Percentiles rank a stretch among this genome's conserved stretches.
These are phyloP conservation scores for Starmerella lactis-condensi DNA, from an alignment of 805 yeast genomes.

Conservation along the genomic window DNA sequence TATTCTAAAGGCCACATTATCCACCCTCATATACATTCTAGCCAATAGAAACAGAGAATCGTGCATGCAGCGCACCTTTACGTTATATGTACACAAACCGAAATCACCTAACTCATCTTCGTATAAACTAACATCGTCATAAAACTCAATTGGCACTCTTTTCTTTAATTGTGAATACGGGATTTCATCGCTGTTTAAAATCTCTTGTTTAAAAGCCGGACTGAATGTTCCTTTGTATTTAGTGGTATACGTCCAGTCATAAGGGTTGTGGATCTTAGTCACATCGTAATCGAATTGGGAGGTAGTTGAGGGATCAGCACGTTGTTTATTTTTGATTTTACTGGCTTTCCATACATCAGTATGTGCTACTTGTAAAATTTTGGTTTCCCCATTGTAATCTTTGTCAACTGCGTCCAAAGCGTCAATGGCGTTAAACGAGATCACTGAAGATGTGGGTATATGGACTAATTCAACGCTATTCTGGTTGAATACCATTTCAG, in stretches of 20 bases:
- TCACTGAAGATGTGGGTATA: constrained; percentile 25
- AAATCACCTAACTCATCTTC: constrained; percentile 96
- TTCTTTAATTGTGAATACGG: constrained; percentile 53
- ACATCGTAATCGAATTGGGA: constrained; percentile 26
- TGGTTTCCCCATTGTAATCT: constrained; percentile 26
- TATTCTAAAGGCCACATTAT: constrained; percentile 67
- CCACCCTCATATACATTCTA: constrained; percentile 73
- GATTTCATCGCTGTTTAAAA: constrained; percentile 20
- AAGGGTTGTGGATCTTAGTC: constrained; percentile 54
- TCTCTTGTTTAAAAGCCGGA: neutral
- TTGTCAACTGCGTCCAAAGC: constrained; percentile 47
- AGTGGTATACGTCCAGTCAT: constrained; percentile 92
- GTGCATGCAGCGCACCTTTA: constrained; percentile 78
- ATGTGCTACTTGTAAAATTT: constrained; percentile 55
- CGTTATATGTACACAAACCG: constrained; percentile 63
- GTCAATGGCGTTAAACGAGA: constrained; percentile 59
- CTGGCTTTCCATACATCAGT: constrained; percentile 57
- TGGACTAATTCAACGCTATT: constrained; percentile 42
- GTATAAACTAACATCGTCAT: constrained; percentile 69
- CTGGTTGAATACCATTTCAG: constrained; percentile 95
- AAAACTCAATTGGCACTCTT: constrained; percentile 75
- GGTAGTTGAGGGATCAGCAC: constrained; percentile 5
- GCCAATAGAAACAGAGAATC: constrained; percentile 53
- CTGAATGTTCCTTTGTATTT: constrained; percentile 39
- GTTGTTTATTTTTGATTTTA: constrained; percentile 12